These are phyloP conservation scores for Russula olivacea DNA, from an alignment of 768 basidiomycete species.

Conservation along the genomic window DNA sequence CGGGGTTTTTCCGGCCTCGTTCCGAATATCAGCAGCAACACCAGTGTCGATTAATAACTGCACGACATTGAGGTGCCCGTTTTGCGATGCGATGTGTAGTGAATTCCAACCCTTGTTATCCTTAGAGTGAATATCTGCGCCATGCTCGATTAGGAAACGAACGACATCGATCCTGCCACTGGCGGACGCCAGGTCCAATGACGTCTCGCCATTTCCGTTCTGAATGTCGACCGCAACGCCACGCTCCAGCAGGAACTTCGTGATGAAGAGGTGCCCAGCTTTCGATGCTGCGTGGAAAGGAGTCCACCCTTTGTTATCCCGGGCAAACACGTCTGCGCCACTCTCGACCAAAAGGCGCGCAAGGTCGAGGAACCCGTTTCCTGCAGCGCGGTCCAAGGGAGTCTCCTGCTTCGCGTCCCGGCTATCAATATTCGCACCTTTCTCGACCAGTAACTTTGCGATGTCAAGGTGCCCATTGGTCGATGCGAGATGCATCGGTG, in stretches of 20 bases:
- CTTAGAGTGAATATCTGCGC: background rate
- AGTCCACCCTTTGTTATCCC: too few relatives aligned
- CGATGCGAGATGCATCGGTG: background rate
- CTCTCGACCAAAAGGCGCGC: background rate
- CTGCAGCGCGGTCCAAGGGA: background rate
- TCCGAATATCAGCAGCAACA: too few relatives aligned
- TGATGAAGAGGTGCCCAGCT: too few relatives aligned
- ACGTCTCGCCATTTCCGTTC: background rate
- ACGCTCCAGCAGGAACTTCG: background rate
- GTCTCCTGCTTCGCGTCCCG: background rate
- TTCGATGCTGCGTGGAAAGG: too few relatives aligned
- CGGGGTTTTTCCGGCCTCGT: background rate
- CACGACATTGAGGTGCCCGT: background rate
- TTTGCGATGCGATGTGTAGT: background rate
- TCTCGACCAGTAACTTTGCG: background rate
- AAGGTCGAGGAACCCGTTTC: background rate
- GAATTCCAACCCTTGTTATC: background rate
- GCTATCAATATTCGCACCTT: background rate
- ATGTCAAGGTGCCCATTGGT: background rate
- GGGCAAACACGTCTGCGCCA: background rate
- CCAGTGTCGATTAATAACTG: background rate
- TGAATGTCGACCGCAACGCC: background rate
- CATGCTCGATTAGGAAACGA: conserved; percentile 1
- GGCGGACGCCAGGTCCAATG: background rate
- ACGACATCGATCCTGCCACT: conserved; percentile 2